Evolutionary conservation across 768 basidiomycete species (phyloP), one percentile per base, ranked within the genome.

Genomic region (Pleurotus djamor): DNA sequence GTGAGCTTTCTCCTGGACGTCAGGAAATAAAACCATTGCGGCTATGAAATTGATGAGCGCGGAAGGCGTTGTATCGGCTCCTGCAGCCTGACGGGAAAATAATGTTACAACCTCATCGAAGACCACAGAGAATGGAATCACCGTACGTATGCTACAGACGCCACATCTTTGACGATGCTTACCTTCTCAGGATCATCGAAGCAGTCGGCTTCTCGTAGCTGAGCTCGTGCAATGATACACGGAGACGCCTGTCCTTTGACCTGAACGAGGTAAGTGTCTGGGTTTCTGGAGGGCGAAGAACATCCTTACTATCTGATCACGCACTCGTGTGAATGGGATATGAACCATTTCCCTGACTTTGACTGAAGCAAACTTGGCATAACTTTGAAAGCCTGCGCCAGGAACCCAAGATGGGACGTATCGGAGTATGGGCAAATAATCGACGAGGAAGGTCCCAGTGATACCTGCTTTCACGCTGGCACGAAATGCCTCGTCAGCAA

Each of bases 371-470:
- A 66, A 57, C 10, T 59, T 65, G 3, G 76, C 77, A 37, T 67
- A 63, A 0, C 60, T 65, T 59, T 75, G 69, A 66, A 78, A 79
- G 6, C 64, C 70, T 0, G 69, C 68, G 2, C 73, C 71, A 37
- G 77, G 75, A 45, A 77, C 60, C 70, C 74, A 77, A 2, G 58
- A 62, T 2, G 76, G 77, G 3, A 77, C 49, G 45, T 76, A 63
- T 54, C 71, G 71, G 16, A 79, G 61, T 12, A 67, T 36, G 10
- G 67, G 68, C n/a, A 70, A 35, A 0, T 64, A 57, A 48, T 79
- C 75, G 48, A 74, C 74, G 2, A 77, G 65, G 59, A 67, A 78
- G 0, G 71, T 57, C 2, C 70, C 72, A 4, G 69, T 62, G 47
- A 67, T 65, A 5, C 61, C 66, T 2, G 72, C 65, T 13, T 65